Conservation (phyloP, 768 basidiomycete genomes). For the Tricholoma matsutake region DNA sequence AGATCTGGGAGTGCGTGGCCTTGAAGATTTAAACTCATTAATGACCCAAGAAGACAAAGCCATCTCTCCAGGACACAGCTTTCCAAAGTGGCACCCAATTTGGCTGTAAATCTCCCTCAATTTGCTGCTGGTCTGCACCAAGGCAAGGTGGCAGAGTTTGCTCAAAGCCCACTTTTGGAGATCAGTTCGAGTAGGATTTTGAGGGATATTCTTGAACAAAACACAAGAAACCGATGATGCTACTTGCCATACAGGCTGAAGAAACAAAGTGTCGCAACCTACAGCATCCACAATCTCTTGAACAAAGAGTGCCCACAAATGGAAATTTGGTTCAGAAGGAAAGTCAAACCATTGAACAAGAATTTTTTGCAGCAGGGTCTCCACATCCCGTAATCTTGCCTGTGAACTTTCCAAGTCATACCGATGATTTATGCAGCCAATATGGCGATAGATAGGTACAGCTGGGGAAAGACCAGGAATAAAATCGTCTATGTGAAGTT, state of each 20-base stretch:
- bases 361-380: background rate
- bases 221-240: background rate
- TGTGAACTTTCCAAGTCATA: background rate
- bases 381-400: background rate
- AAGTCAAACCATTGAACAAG: background rate
- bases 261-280: background rate
- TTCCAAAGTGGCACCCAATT: background rate
- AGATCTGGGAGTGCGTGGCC: background rate
- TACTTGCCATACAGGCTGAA: background rate
- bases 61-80: background rate
- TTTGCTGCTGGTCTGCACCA: background rate
- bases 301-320: background rate
- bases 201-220: background rate
- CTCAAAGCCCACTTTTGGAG: background rate
- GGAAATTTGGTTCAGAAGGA: background rate
- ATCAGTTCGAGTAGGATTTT: background rate
- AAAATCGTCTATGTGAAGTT: background rate
- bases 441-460: background rate
- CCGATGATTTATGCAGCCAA: background rate
- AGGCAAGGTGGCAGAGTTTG: background rate
- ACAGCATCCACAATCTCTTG: background rate
- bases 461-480: background rate
- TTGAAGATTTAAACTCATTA: background rate
- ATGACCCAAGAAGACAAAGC: background rate
- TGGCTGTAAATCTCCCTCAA: background rate